These are phyloP conservation scores for Podospora fimiseda DNA, from an alignment of 495 filamentous ascomycete genomes.

Conservation along the genomic window DNA sequence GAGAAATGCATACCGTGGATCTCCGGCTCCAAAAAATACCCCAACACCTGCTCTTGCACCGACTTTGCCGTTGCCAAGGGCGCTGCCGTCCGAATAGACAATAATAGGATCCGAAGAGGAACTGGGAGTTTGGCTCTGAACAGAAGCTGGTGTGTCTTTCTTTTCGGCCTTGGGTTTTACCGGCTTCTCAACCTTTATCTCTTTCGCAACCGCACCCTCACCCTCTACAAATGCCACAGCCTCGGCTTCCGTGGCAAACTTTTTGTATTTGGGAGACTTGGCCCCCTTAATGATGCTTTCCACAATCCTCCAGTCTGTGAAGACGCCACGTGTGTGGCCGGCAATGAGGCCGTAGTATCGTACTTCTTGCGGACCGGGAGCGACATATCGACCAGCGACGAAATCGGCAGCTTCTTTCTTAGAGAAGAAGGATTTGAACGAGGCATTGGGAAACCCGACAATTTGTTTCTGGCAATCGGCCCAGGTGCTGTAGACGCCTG, in stretches of 20 bases:
- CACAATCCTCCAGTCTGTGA: constrained; percentile 77
- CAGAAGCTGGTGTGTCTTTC: neutral
- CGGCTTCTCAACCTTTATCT: constrained; percentile 30
- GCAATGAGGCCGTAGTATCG: constrained; percentile 80
- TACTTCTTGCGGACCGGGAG: neutral
- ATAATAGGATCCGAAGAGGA: constrained; percentile 9
- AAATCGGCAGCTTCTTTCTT: neutral
- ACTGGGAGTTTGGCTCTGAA: neutral
- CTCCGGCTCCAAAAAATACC: constrained; percentile 74
- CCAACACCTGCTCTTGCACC: constrained; percentile 77
- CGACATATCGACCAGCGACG: too few relatives aligned
- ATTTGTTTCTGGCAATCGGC: neutral
- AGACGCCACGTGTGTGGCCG: constrained; percentile 79
- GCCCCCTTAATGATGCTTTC: constrained; percentile 71
- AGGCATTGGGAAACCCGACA: neutral
- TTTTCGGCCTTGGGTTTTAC: constrained; percentile 53
- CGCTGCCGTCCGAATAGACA: constrained; percentile 89
- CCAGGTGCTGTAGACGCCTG: neutral
- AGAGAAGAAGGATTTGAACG: neutral
- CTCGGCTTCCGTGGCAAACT: constrained; percentile 69
- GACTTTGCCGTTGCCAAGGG: constrained; percentile 65
- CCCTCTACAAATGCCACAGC: constrained; percentile 49
- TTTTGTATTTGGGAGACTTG: constrained; percentile 72
- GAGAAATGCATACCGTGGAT: constrained; percentile 52
- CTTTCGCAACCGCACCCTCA: constrained; percentile 29